A percentile compares a stretch with the other conserved stretches of the same genome.
Evolutionary conservation across 208 protist genomes (phyloP).

Genomic region (Ichthyophonus hoferi): DNA sequence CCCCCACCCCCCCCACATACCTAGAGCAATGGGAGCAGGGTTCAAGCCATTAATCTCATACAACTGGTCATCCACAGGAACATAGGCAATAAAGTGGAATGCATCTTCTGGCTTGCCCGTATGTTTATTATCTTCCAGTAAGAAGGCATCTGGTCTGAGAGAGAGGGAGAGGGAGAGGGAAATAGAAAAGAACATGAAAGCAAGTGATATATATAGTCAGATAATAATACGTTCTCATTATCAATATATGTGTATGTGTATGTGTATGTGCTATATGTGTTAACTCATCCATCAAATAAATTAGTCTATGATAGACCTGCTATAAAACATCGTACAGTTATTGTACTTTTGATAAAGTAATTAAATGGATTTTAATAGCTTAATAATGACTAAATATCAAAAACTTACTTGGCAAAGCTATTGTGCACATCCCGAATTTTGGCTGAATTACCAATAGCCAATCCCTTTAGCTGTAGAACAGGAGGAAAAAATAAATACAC

Average conservation of each 20-base stretch:
- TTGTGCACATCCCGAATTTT: constrained; percentile 85
- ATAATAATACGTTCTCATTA: no score
- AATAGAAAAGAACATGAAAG: background rate
- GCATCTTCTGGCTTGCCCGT: constrained; percentile 70
- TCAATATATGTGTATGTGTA: no score
- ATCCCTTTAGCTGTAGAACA: constrained; percentile 59
- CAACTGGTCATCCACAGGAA: constrained; percentile 78
- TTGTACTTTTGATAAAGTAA: no score
- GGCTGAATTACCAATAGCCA: constrained; percentile 71
- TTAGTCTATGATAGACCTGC: no score
- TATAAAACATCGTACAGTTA: no score
- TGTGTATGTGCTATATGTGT: no score
- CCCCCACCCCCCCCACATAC: no score
- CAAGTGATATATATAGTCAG: no score
- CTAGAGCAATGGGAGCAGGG: constrained; percentile 70
- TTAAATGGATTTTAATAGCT: no score
- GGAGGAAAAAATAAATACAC: background rate
- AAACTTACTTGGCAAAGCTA: constrained; percentile 77
- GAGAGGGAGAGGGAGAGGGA: background rate
- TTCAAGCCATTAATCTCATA: constrained; percentile 97
- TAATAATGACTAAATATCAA: no score
- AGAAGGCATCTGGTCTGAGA: constrained; percentile 61
- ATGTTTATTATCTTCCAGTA: constrained; percentile 49
- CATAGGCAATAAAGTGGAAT: constrained; percentile 92
- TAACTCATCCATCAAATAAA: no score